Conservation (phyloP, 768 basidiomycete species). For the Leccinum imitatum region DNA sequence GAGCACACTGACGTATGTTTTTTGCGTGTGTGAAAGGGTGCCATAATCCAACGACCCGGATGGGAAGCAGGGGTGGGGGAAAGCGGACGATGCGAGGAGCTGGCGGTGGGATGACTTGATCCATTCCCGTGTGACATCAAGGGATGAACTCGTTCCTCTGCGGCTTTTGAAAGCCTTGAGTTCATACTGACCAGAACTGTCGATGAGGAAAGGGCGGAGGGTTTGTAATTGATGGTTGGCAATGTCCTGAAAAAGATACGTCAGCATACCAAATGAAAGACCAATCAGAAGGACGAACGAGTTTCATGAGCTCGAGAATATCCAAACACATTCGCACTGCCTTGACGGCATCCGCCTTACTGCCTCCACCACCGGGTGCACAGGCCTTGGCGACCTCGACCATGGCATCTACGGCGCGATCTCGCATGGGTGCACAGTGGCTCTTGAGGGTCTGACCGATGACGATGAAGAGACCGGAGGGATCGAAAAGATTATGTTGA, state of each 20-base stretch:
- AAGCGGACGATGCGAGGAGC: conserved; percentile 40
- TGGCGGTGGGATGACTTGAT: conserved; percentile 52
- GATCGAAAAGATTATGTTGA: conserved; percentile 72
- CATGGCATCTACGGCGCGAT: conserved; percentile 81
- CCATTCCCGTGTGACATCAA: conserved; percentile 65
- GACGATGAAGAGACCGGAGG: conserved; percentile 70
- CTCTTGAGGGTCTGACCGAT: conserved; percentile 82
- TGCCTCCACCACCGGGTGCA: conserved; percentile 52
- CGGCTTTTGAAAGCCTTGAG: conserved; percentile 70
- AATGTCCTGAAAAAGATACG: conserved; percentile 65
- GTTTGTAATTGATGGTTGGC: conserved; percentile 95
- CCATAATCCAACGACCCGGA: conserved; percentile 43
- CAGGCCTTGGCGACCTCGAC: conserved; percentile 64
- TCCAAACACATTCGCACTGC: conserved; percentile 85
- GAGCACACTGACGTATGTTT: conserved; percentile 53
- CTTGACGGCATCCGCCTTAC: conserved; percentile 61
- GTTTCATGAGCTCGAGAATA: conserved; percentile 92
- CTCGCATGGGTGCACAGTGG: conserved; percentile 93
- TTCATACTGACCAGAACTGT: conserved; percentile 78
- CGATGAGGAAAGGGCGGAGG: conserved; percentile 85
- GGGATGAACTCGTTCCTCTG: conserved; percentile 44
- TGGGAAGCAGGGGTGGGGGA: conserved; percentile 45
- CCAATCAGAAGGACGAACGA: conserved; percentile 53
- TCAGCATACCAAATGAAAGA: conserved; percentile 19
- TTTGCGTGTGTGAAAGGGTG: conserved; percentile 41